Conservation (phyloP, 2,329 filamentous ascomycete genomes). For the Sarocladium strictum region DNA sequence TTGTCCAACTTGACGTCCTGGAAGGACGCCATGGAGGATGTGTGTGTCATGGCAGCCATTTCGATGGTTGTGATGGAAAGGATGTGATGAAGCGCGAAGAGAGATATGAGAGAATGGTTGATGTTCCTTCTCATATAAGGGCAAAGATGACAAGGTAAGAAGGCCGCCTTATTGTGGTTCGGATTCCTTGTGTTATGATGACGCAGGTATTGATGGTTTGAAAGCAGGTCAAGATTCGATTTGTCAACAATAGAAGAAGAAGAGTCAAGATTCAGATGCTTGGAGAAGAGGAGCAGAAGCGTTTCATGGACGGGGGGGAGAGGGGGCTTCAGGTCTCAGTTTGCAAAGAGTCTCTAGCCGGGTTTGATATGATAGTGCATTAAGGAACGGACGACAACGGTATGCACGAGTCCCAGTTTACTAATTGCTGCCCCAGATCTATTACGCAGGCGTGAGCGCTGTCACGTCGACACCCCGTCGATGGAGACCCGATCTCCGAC, state of each 20-base stretch:
- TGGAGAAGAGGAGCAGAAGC: conserved; percentile 4
- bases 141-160: neutral
- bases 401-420: conserved; percentile 7
- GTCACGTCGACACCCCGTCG: neutral
- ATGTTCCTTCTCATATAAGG: conserved; percentile 7
- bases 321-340: conserved; percentile 6
- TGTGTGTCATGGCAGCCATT: conserved; percentile 5
- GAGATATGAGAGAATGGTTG: neutral
- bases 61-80: conserved; percentile 1
- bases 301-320: conserved; percentile 5
- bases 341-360: neutral
- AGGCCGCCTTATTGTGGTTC: neutral
- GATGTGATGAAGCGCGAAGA: conserved; percentile 5
- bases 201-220: neutral
- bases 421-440: conserved; percentile 3
- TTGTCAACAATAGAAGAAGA: conserved; percentile 7
- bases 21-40: conserved; percentile 29
- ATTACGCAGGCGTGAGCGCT: conserved; percentile 4
- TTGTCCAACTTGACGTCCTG: conserved; percentile 35
- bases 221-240: neutral
- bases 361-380: neutral
- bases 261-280: neutral
- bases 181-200: neutral
- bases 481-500: conserved; percentile 5
- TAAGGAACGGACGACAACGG: neutral